phyloP scores from a whole-genome alignment of 129 eudicot genomes.

The Silybum marianum region DNA sequence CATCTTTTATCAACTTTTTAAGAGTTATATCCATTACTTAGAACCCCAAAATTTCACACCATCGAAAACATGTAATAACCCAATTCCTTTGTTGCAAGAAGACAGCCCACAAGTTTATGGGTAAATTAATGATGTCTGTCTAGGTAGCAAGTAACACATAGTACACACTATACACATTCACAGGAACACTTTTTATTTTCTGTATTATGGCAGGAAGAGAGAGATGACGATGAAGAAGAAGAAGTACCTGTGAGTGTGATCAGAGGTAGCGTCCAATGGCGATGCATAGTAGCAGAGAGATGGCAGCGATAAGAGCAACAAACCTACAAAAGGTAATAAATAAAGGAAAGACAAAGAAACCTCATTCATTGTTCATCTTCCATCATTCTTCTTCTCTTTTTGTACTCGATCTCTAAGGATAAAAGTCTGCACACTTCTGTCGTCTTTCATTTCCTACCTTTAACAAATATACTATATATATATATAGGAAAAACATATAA shows the following conservation, averaged over 20 bases:
- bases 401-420: constrained; percentile 28
- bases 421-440: constrained; percentile 19
- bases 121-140: not conserved
- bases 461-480: not conserved
- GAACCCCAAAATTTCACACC: no score
- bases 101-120: no score
- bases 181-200: constrained; percentile 10
- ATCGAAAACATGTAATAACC: no score
- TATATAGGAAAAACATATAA: no score
- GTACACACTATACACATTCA: not conserved
- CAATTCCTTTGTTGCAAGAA: no score
- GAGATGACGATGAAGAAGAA: not conserved
- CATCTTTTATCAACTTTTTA: no score
- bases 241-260: constrained; percentile 12
- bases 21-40: no score
- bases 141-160: not conserved
- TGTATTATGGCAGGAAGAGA: constrained; percentile 13
- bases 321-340: constrained; percentile 51
- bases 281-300: constrained; percentile 18
- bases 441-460: not conserved
- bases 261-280: constrained; percentile 27
- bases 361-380: constrained; percentile 29
- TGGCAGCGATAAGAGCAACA: constrained; percentile 49
- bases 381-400: constrained; percentile 33
- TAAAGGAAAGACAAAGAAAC: constrained; percentile 23